phyloP scores from a whole-genome alignment of 2,329 filamentous ascomycete species.

The Epichloe brachyelytri region DNA sequence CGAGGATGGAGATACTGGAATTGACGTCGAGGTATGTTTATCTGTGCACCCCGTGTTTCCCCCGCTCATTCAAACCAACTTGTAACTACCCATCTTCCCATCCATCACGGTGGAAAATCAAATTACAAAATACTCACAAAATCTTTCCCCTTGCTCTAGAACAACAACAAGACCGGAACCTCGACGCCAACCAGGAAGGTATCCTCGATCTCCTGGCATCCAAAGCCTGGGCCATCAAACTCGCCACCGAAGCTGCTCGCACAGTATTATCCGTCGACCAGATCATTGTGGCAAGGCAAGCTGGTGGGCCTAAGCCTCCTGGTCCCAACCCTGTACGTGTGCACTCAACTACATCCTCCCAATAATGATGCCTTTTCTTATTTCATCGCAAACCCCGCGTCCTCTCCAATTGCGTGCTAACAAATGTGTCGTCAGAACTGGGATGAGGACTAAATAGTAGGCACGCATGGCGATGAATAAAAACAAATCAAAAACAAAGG shows the following conservation, averaged over 20 bases:
- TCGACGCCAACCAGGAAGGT: constrained; percentile 76
- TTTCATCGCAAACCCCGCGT: too few species aligned
- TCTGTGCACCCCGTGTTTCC: background rate
- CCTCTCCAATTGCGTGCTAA: background rate
- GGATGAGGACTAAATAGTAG: constrained; percentile 44
- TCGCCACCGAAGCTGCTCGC: constrained; percentile 87
- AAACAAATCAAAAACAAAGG: background rate
- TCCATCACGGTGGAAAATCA: too few species aligned
- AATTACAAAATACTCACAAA: constrained; percentile 3
- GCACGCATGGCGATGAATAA: background rate
- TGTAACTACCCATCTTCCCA: background rate
- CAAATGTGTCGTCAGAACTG: constrained; percentile 33
- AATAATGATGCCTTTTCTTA: too few species aligned
- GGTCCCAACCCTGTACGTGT: constrained; percentile 64
- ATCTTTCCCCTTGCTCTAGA: constrained; percentile 28
- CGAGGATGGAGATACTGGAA: constrained; percentile 79
- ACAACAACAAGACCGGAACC: constrained; percentile 66
- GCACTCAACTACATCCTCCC: too few species aligned
- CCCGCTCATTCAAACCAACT: too few species aligned
- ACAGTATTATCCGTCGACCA: constrained; percentile 95
- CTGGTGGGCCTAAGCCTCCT: constrained; percentile 92
- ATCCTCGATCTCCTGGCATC: constrained; percentile 86
- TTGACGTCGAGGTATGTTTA: constrained; percentile 66
- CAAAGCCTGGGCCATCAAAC: constrained; percentile 94
- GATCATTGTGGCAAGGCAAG: constrained; percentile 96